Base-by-base conservation (phyloP, 768 basidiomycete species). In the Trametes cingulata region DNA sequence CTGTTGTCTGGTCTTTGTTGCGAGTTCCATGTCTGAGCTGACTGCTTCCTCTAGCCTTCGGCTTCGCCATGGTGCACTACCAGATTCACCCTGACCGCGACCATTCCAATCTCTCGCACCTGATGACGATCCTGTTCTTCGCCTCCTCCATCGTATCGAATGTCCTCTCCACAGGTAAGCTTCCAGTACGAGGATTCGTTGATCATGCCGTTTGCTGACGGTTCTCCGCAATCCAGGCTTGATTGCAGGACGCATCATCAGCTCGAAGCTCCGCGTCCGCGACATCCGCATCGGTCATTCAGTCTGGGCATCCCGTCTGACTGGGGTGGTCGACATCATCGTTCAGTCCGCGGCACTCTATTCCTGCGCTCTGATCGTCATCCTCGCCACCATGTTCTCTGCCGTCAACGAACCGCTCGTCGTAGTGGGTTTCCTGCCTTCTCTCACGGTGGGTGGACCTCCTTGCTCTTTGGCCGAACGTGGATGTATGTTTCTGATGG, bases 281-380 rank as follows among this genome's bases (percentile, higher is more conserved):
- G 50, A 37, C 22, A 22, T 51, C 22, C 50, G 50, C 20, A 22
- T 51, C 2, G 1, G 19, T 5, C 20, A 6, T 15, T 13, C 4
- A 13, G 10, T 4, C 15, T 10, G 19, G 20, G 19, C 9, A 7
- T 13, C 36, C 2, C 22, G 19, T 12, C 50, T 37, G 8, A 37
- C 50, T 4, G 12, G 36, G 8, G 19, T 51, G n/a, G 13, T 51
- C 19, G 50, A 51, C 20, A 51, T 51, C 50, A 51, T 51, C 20
- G 50, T 51, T 4, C 50, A 51, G 50, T 51, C 50, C 22, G 50
- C 50, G 19, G 50, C 50, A 6, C 29, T 51, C 19, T 51, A 51
- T 13, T 3, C 37, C 2, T 39, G 35, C 20, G 50, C 50, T 20
- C 20, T 51, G 12, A 12, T 51, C 50, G 36, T 37, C 24, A 15